Evolutionary conservation across 306 rosid genomes (phyloP), one percentile per base, ranked within the genome.

Genomic region (Lagenaria siceraria): DNA sequence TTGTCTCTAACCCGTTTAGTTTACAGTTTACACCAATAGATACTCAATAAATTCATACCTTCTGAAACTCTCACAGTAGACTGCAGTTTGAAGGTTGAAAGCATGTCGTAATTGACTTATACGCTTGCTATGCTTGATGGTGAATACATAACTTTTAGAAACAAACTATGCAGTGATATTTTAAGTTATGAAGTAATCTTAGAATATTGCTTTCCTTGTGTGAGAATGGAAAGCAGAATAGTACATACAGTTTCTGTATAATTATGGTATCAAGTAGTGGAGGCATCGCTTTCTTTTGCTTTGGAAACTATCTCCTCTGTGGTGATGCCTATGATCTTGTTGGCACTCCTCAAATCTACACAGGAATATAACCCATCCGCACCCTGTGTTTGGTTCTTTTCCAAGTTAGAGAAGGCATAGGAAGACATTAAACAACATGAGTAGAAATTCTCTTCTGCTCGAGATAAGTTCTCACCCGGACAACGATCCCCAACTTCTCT

Each of bases 281-380:
- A 25, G 9, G 76, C 42, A 72, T 72, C 81, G 74, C 89, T 90
- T n/a, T 86, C 88, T 80, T 61, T 87, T 17, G 89, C 92, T 82
- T 82, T 90, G 6, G 83, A 84, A 54, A 94, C 92, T 82, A 94
- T 81, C 81, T 94, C 98, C 82, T 94, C 98, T 2, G 98, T 92
- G 78, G 98, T 94, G 74, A 90, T 90, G 83, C 98, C 97, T 40
- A 94, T 89, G 75, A 94, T 85, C 83, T 87, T 89, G 22, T 91
- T 94, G 24, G 95, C 97, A 33, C 89, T 85, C 84, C 86, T 87
- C 77, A 94, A 85, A 56, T 97, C 98, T 7, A 82, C 94, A 33
- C 90, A 85, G 88, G 83, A 90, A 80, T 82, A 92, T 35, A 89
- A 85, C 43, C 98, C 97, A 78, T 87, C 61, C 9, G 87, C 66